Evolutionary conservation across 192 early-diverging fungal genomes (phyloP), one percentile per base, ranked within the genome.

Genomic region (Backusella tuberculispora): DNA sequence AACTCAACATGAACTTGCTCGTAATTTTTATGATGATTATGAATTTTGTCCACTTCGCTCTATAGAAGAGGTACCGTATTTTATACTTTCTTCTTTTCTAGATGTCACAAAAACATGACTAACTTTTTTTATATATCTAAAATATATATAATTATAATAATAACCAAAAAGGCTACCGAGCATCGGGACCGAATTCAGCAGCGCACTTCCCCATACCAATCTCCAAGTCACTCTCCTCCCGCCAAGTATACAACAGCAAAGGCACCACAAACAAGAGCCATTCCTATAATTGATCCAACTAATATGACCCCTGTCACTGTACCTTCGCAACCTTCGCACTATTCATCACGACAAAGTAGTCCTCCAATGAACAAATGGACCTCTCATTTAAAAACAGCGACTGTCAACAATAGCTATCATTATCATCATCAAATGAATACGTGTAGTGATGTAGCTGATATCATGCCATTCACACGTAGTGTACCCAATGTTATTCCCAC

Each of bases 31-130:
- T 73, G 86, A 88, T 64, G 86, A 88, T 47, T 76, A 85, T 50
- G 86, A 88, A 71, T 88, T 86, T 85, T 88, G 86, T 76, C 86
- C 86, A 40, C 79, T 79, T 37, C 70, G 83, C 65, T 83, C 81
- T 21, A 76, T 83, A 64, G 82, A 86, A 53, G 81, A 88, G 83
- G 86, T 88, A 88, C 0, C 3, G 26, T 8, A 14, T 19, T 60
- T 60, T 34, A 34, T 34, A 34, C 29, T 34, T 26, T 26, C 48
- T 10, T 19, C 19, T 50, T 50, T 53, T 53, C n/a, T 53, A 53
- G 8, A 60, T 26, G 53, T 60, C 53, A 60, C 53, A 60, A 60
- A 26, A 60, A 26, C n/a, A 60, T 60, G 53, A 60, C 53, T 60
- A 60, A 60, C 53, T 60, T 24, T 60, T 60, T 24, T 60, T 34